These are phyloP conservation scores for Rauvolfia tetraphylla DNA, from an alignment of 257 asterid genomes.

Conservation along the genomic window DNA sequence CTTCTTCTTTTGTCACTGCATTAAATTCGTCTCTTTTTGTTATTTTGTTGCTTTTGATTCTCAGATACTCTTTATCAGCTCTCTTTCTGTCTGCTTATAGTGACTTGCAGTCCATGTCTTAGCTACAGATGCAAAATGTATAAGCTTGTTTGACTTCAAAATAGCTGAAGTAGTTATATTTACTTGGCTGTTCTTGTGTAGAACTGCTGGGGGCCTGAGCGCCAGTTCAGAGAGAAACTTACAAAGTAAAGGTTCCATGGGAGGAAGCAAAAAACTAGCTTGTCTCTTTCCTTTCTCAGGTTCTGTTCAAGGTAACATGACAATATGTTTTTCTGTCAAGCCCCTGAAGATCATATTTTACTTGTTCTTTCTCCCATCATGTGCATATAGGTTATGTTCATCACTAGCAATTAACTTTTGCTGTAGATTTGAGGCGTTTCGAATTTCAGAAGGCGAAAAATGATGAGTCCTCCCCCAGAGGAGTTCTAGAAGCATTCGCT, in stretches of 20 bases:
- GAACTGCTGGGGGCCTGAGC: slow-evolving; percentile 19
- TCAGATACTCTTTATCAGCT: neutral
- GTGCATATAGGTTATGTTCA: neutral
- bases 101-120: neutral
- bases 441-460: slow-evolving; percentile 29
- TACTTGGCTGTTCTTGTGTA: slow-evolving; percentile 3
- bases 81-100: neutral
- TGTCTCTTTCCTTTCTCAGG: slow-evolving; percentile 30
- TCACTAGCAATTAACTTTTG: neutral
- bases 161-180: neutral
- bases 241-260: slow-evolving; percentile 12
- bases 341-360: neutral
- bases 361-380: neutral
- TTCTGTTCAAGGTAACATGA: slow-evolving; percentile 49
- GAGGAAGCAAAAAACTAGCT: slow-evolving; percentile 22
- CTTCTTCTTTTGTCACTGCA: neutral
- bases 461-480: slow-evolving; percentile 30
- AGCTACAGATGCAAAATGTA: neutral
- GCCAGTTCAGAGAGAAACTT: neutral
- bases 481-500: slow-evolving; percentile 29
- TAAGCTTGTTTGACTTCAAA: neutral
- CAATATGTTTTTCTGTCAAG: neutral
- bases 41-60: neutral
- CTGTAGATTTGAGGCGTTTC: slow-evolving; percentile 41
- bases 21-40: neutral